A percentile compares a stretch with the other conserved stretches of the same genome.
These are phyloP conservation scores for Herpetospermum pedunculosum DNA, from an alignment of 306 rosid genomes.

Conservation along the genomic window DNA sequence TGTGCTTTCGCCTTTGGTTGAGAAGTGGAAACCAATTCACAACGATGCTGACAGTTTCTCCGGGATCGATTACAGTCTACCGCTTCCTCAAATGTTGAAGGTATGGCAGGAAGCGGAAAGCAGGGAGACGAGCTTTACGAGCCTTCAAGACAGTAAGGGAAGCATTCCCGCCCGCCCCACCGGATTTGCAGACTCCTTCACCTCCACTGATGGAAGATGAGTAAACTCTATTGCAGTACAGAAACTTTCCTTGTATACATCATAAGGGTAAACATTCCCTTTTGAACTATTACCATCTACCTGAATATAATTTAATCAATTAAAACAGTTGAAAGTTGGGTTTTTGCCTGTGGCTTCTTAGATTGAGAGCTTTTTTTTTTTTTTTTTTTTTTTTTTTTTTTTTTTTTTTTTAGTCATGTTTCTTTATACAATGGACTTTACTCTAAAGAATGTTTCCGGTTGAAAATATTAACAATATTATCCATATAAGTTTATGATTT, in stretches of 20 bases:
- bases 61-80: conserved; percentile 38
- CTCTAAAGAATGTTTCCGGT: not conserved
- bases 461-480: not conserved
- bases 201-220: conserved; percentile 59
- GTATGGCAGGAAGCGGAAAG: conserved; percentile 63
- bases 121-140: conserved; percentile 24
- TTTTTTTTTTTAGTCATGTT: not conserved
- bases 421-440: not conserved
- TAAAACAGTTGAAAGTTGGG: not conserved
- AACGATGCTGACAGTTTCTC: conserved; percentile 30
- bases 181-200: conserved; percentile 68
- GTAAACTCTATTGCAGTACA: not conserved
- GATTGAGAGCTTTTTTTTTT: not conserved
- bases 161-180: conserved; percentile 55
- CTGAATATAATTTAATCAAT: not conserved
- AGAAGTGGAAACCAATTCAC: conserved; percentile 58
- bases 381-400: not conserved
- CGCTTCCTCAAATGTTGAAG: conserved; percentile 60
- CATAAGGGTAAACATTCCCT: not conserved
- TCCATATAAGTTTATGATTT: not conserved
- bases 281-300: not conserved
- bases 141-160: conserved; percentile 43
- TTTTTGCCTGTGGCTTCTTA: not conserved
- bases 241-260: not conserved
- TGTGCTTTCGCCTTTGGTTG: conserved; percentile 39